A percentile compares a stretch with the other conserved stretches of the same genome.
These are phyloP conservation scores for Verticillium isaacii DNA, from an alignment of 2,329 filamentous ascomycete genomes.

Conservation along the genomic window DNA sequence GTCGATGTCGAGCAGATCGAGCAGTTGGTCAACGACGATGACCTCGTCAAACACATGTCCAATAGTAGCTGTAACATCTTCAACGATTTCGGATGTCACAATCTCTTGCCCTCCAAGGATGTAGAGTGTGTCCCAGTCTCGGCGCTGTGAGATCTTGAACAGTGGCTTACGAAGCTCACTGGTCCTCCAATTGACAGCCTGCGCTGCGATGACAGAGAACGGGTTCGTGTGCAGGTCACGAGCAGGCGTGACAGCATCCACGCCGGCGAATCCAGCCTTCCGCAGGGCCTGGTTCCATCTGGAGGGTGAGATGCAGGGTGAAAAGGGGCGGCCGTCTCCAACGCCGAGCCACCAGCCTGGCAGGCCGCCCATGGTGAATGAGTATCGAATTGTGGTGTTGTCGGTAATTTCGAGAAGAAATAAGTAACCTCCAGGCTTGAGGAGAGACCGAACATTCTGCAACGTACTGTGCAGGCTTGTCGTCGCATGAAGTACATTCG, in stretches of 20 bases:
- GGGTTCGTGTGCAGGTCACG: neutral
- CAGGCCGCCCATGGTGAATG: constrained; percentile 16
- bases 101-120: neutral
- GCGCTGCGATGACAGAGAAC: neutral
- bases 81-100: neutral
- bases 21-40: neutral
- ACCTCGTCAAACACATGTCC: neutral
- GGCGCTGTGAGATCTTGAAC: neutral
- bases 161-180: neutral
- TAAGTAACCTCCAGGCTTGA: constrained; percentile 25
- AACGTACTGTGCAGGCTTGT: constrained; percentile 16
- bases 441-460: constrained; percentile 16
- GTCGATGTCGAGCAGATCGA: neutral
- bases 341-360: constrained; percentile 30
- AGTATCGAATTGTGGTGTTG: constrained; percentile 12
- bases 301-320: constrained; percentile 18
- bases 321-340: constrained; percentile 18
- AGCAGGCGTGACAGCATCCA: neutral
- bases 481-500: constrained; percentile 24
- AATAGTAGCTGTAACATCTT: neutral
- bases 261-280: neutral
- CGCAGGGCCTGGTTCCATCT: constrained; percentile 16
- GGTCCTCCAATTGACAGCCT: neutral
- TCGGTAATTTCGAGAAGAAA: constrained; percentile 6
- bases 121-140: neutral